Evolutionary conservation across 2,329 filamentous ascomycete species (phyloP), one percentile per base, ranked within the genome.

Genomic region (Alternaria viburni): DNA sequence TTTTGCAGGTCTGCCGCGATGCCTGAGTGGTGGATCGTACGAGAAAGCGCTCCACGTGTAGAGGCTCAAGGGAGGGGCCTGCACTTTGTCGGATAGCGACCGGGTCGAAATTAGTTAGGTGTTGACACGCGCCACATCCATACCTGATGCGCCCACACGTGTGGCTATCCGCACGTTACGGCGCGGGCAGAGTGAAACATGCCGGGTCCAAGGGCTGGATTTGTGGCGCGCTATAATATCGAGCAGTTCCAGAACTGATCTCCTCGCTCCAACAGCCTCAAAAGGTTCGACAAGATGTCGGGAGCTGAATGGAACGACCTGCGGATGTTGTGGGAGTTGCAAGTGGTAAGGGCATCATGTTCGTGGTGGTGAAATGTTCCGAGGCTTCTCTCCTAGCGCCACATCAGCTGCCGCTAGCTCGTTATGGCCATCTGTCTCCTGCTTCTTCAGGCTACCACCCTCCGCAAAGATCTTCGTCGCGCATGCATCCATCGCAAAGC

Each of bases 21-120:
- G 43, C 47, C 28, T 62, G 60, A 62, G 23, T 62, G 56, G 49
- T 43, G 60, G 60, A 46, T 52, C 8, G 46, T 23, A 46, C 21
- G 21, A 13, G 36, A 44, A 17, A n/a, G 8, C 5, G n/a, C n/a
- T 26, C 10, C 51, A 54, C 10, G 51, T 49, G 43, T 36, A 52
- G 49, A 19, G 32, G 30, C 23, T 49, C 11, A 25, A 49, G 15
- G 45, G 23, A 30, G 17, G 19, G 49, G 30, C 49, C 12, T 41
- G 49, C 30, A 25, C 9, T n/a, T 2, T 28, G 49, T 23, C 49
- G 13, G 17, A 52, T 15, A n/a, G 19, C 26, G 28, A 15, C 49
- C 49, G 49, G 49, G 2, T 52, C n/a, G 28, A 15, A 17, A 52
- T 36, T 52, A 36, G 49, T 41, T 21, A 15, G 7, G 13, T 12